Evolutionary conservation across 495 filamentous ascomycete species (phyloP), one percentile per base, ranked within the genome.

Genomic region (Aspergillus panamensis): DNA sequence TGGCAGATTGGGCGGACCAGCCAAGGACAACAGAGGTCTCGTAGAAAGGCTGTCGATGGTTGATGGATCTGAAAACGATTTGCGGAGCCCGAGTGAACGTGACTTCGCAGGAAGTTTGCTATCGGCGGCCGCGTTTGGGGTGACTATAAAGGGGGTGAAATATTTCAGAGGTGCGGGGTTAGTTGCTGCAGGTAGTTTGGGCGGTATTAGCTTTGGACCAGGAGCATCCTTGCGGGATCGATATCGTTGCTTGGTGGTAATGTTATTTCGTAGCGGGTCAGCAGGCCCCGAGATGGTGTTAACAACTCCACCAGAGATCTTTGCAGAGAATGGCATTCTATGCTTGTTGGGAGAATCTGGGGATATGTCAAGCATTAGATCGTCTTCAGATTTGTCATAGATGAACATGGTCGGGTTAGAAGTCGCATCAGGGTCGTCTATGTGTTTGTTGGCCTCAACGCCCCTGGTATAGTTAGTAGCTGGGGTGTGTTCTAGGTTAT

Each of bases 21-120:
- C 57, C 16, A 57, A 61, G 33, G 57, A 58, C 31, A 59, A 21
- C 12, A 59, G 53, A 10, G 64, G 55, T 14, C 59, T 50, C 2
- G 51, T 19, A 37, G 59, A 62, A 14, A 63, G 30, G 16, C 59
- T 51, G n/a, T 59, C 53, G 31, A 51, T 58, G 8, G 44, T 61
- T 14, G 65, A 68, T 0, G 73, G 73, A 43, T 74, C 74, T 8
- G 74, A 77, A 7, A 66, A 48, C 10, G 73, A 69, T 54, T 77
- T 77, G 42, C 67, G 73, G 10, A 77, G 60, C 0, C 59, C 50
- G 6, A 53, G 10, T 33, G 60, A 58, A 1, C 65, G 60, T n/a
- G 64, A 49, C 10, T 66, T 64, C 13, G 3, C 20, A 4, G 16
- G 16, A 9, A 29, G 30, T 29, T 55, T 37, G 10, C 12, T 21